Evolutionary conservation across 352 stramenopile genomes (phyloP).

Genomic region (Phytophthora fragariae): DNA sequence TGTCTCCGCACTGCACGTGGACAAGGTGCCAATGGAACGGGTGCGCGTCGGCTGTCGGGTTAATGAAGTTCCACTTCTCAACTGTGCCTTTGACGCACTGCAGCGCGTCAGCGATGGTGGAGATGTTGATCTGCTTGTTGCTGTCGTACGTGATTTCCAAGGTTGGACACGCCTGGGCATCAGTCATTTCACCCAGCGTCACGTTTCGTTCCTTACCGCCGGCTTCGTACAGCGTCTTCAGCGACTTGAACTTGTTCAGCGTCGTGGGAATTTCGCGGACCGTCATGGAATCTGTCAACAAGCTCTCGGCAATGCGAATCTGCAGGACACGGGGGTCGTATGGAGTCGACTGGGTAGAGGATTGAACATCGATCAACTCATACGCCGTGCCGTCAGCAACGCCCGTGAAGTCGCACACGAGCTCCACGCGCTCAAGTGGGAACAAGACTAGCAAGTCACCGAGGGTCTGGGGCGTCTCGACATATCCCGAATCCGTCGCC

Average conservation of each 20-base stretch:
- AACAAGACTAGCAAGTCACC: conserved; percentile 32
- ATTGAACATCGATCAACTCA: conserved; percentile 52
- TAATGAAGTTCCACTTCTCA: conserved; percentile 85
- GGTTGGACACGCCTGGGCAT: conserved; percentile 43
- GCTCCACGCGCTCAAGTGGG: conserved; percentile 57
- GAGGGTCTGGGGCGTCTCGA: conserved; percentile 58
- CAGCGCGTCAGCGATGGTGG: conserved; percentile 48
- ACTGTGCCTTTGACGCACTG: conserved; percentile 77
- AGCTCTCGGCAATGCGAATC: conserved; percentile 41
- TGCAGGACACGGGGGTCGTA: conserved; percentile 58
- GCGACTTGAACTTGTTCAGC: conserved; percentile 58
- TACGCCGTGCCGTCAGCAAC: conserved; percentile 43
- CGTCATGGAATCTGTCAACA: conserved; percentile 42
- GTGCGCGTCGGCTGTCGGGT: conserved; percentile 78
- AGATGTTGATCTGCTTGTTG: conserved; percentile 59
- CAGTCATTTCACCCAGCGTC: conserved; percentile 67
- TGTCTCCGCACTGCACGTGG: conserved; percentile 75
- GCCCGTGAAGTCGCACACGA: conserved; percentile 60
- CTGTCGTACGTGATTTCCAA: conserved; percentile 27
- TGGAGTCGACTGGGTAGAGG: conserved; percentile 39
- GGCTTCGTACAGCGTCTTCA: conserved; percentile 62
- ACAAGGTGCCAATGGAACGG: conserved; percentile 87
- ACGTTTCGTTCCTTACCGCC: conserved; percentile 64
- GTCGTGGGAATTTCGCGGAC: conserved; percentile 38
- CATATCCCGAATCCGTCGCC: conserved; percentile 64